Base-by-base conservation (phyloP, 352 stramenopile genomes). In the Phytophthora rubi region DNA sequence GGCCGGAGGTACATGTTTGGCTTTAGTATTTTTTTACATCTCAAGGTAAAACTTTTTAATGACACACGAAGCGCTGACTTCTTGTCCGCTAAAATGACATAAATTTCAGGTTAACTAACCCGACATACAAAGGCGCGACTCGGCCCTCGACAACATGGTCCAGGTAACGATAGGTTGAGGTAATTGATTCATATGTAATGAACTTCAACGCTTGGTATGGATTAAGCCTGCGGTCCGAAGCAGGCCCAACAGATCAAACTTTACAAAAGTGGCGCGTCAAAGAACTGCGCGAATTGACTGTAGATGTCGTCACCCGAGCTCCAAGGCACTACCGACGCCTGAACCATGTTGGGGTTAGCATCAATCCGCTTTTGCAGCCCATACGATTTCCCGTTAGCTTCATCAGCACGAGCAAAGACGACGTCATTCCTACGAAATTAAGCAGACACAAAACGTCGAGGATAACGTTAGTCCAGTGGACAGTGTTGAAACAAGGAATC, bases 221-320 rank as follows among this genome's bases (percentile, higher is more conserved):
- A 3, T 30, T 4, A 30, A 30, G 26, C 26, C 26, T 6, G 3
- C 26, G 26, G 26, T 30, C 26, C 26, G 26, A 30, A 4, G 26
- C 4, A 30, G 26, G 26, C 33, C 13, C 39, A n/a, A 18, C 39
- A 49, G 16, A 26, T 49, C 42, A 53, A 21, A 26, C 47, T 53
- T 53, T 3, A 65, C n/a, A 10, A 23, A 13, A 57, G 52, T 53
- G 55, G 16, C 10, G 44, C n/a, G 18, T 74, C 55, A 37, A 76
- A 79, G 23, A 76, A 71, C 15, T 71, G 68, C 15, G 70, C 57
- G 48, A 94, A 93, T 30, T 75, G 58, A 37, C 69, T 70, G 51
- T 83, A 86, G 51, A 95, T 86, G 47, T 93, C 82, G 26, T 83
- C 62, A 9, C 87, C 87, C 0, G 87, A 85, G 52, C 65, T 79